phyloP scores from a whole-genome alignment of 768 basidiomycete genomes.

The Lentinula boryana region DNA sequence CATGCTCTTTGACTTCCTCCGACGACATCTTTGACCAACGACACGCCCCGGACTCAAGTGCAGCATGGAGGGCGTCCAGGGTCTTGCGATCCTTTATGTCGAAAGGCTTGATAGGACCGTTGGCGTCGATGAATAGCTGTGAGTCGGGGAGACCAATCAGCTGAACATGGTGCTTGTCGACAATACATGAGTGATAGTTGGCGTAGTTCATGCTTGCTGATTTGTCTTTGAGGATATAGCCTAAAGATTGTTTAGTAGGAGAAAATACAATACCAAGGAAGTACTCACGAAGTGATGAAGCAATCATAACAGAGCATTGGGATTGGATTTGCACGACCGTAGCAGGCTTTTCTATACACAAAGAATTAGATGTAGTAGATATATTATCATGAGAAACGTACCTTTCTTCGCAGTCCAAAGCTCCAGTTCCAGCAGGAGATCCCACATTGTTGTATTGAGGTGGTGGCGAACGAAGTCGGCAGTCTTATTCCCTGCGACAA shows the following conservation, averaged over 20 bases:
- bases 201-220: constrained; percentile 12
- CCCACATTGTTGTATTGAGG: not conserved
- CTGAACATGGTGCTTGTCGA: constrained; percentile 8
- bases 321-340: not conserved
- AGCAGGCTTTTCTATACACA: not conserved
- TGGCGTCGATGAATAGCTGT: not conserved
- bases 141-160: constrained; percentile 12
- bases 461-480: not conserved
- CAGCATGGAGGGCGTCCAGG: not conserved
- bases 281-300: constrained; percentile 8
- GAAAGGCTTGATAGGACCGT: not conserved
- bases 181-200: constrained; percentile 10
- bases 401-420: not conserved
- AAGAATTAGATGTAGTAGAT: no score
- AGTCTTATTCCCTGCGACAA: not conserved
- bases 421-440: not conserved
- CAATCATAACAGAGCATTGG: constrained; percentile 4
- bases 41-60: not conserved
- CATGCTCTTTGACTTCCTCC: not conserved
- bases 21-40: not conserved
- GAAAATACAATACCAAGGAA: not conserved
- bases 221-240: not conserved
- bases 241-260: constrained; percentile 1
- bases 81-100: not conserved
- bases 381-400: not conserved